phyloP scores from a whole-genome alignment of 345 rosid species.

The Lenwebbia sp. region DNA sequence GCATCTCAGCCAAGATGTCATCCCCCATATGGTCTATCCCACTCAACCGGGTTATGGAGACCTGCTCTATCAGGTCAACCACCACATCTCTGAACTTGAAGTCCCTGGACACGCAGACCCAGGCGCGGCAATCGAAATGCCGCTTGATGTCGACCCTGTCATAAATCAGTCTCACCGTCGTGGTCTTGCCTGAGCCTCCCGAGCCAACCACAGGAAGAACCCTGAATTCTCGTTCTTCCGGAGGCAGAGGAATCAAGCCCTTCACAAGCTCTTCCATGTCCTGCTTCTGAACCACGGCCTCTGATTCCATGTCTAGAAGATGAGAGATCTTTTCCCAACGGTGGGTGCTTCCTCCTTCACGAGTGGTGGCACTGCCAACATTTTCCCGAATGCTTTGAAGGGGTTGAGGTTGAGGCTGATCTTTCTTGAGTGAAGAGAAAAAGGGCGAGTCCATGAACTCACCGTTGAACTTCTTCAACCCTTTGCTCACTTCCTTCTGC shows the following conservation, averaged over 20 bases:
- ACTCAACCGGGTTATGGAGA: not conserved
- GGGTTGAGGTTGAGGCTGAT: not conserved
- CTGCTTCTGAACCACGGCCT: not conserved
- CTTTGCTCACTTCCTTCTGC: not conserved
- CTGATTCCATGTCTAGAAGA: not conserved
- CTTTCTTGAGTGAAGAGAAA: not conserved
- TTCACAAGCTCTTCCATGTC: not conserved
- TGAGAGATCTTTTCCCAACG: not conserved
- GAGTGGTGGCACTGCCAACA: not conserved
- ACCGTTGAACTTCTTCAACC: not conserved
- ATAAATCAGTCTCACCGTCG: slow-evolving; percentile 7
- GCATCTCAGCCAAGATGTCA: not conserved
- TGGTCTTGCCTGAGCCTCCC: slow-evolving; percentile 26
- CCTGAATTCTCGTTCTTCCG: not conserved
- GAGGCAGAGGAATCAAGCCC: not conserved
- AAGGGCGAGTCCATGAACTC: not conserved
- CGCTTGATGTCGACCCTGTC: not conserved
- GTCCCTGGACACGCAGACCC: slow-evolving; percentile 9
- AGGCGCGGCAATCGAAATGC: slow-evolving; percentile 9
- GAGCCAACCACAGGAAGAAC: slow-evolving; percentile 11
- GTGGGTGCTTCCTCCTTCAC: not conserved
- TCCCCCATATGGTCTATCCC: slow-evolving; percentile 1
- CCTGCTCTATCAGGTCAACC: not conserved
- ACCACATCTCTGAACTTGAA: slow-evolving; percentile 2
- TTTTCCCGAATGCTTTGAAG: not conserved